Evolutionary conservation across 2,329 filamentous ascomycete species (phyloP), one percentile per base, ranked within the genome.

Genomic region (Monosporascus ibericus): DNA sequence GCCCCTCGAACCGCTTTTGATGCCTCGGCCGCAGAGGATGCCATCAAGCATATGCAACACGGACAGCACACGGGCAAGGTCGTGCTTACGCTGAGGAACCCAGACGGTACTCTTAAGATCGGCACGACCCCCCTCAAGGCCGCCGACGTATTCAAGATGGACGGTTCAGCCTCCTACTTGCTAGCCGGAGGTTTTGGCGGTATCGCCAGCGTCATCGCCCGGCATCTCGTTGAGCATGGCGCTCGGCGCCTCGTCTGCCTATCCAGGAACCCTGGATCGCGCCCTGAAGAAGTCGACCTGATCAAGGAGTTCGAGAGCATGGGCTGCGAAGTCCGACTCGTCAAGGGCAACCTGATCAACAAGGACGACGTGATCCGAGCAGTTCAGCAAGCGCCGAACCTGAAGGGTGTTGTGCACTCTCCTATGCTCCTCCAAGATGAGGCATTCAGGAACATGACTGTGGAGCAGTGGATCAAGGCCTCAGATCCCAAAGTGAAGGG

Each of bases 11-110:
- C 63, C 53, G 22, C 50, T 24, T 57, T 62, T 57, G 38, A 42
- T 15, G 53, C 55, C 7, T 40, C 48, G 1, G 50, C 64, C 3
- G 53, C 69, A 1, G 54, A 58, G 6, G 59, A 70, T 3, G 68
- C 68, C 2, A 70, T 73, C 55, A 56, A 65, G 3, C 63, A 65
- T 40, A 67, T 73, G 65, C 68, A 71, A 48, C 61, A 56, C 15
- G 69, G 70, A 0, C 53, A 62, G 1, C 70, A 71, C 42, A 65
- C 70, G 8, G 71, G 70, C 0, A 72, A 72, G 30, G 64, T 72
- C 11, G 60, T 27, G 27, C 27, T 27, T 27, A 27, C 27, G 9
- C 11, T 70, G 3, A 18, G 64, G 11, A 52, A 55, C 36, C 6
- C 15, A 17, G 17, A 40, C 30, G 11, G 48, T 20, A 15, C 25